A percentile compares a stretch with the other conserved stretches of the same genome.
Evolutionary conservation across 768 basidiomycete species (phyloP).

Genomic region (Amylocystis lapponica): DNA sequence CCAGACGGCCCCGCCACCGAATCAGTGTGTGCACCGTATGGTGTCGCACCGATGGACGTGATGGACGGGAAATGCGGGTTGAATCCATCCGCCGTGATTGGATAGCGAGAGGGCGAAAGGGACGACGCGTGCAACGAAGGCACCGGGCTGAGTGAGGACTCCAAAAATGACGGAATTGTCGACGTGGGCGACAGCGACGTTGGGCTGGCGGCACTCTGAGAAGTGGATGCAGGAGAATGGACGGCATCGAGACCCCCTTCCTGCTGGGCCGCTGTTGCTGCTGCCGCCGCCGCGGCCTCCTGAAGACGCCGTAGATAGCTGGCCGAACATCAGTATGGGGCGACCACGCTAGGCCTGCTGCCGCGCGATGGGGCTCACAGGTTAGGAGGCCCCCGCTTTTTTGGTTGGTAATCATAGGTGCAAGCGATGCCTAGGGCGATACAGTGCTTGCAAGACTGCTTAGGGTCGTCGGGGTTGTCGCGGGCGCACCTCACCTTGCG

Average conservation of each 20-base stretch:
- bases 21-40: slow-evolving; percentile 35
- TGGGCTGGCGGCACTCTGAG: slow-evolving; percentile 35
- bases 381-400: slow-evolving; percentile 91
- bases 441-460: slow-evolving; percentile 84
- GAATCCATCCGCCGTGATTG: slow-evolving; percentile 64
- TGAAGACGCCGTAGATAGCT: slow-evolving; percentile 79
- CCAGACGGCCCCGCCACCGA: slow-evolving; percentile 26
- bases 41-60: slow-evolving; percentile 25
- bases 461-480: slow-evolving; percentile 72
- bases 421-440: slow-evolving; percentile 76
- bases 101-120: slow-evolving; percentile 63
- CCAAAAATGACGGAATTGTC: slow-evolving; percentile 41
- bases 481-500: slow-evolving; percentile 83
- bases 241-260: slow-evolving; percentile 10
- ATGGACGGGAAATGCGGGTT: slow-evolving; percentile 48
- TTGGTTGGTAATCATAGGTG: slow-evolving; percentile 90
- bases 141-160: slow-evolving; percentile 37
- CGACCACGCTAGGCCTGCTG: slow-evolving; percentile 1
- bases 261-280: slow-evolving; percentile 37
- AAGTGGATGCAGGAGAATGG: slow-evolving; percentile 41
- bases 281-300: slow-evolving; percentile 62
- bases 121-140: slow-evolving; percentile 35
- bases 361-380: slow-evolving; percentile 69
- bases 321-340: slow-evolving; percentile 2
- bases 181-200: slow-evolving; percentile 28